A percentile compares a stretch with the other conserved stretches of the same genome.
These are phyloP conservation scores for Ophiosphaerella narmari DNA, from an alignment of 2,329 filamentous ascomycete species.

Conservation along the genomic window DNA sequence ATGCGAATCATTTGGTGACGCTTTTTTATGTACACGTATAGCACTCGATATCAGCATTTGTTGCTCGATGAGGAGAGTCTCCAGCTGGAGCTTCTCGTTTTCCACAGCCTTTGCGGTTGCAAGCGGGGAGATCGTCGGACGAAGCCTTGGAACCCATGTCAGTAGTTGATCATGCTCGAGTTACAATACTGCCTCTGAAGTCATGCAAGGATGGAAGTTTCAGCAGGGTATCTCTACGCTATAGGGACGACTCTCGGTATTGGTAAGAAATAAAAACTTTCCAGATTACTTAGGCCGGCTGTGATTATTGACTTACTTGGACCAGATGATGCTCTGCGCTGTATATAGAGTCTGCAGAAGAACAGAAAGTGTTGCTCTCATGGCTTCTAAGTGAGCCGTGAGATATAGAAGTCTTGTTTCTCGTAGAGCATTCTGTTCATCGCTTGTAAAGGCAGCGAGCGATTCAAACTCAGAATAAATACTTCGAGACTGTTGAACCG, in stretches of 20 bases:
- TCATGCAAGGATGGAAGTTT: no score
- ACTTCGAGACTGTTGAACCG: slow-evolving; percentile 36
- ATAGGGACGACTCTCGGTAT: no score
- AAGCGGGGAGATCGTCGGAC: slow-evolving; percentile 39
- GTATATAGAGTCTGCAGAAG: slow-evolving; percentile 46
- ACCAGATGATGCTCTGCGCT: slow-evolving; percentile 45
- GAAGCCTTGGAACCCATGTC: slow-evolving; percentile 20
- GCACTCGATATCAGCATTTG: slow-evolving; percentile 42
- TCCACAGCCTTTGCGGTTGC: slow-evolving; percentile 37
- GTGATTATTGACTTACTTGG: slow-evolving; percentile 34
- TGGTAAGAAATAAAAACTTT: no score
- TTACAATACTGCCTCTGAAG: no score
- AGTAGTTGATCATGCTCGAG: neutral
- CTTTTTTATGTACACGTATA: slow-evolving; percentile 21
- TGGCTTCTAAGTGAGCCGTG: slow-evolving; percentile 38
- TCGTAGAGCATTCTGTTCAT: slow-evolving; percentile 2
- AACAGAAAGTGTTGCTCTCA: slow-evolving; percentile 44
- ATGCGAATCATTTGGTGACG: slow-evolving; percentile 14
- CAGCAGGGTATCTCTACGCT: no score
- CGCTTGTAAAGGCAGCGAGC: slow-evolving; percentile 15
- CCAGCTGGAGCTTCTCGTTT: slow-evolving; percentile 44
- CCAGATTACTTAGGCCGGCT: no score
- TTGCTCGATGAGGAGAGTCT: slow-evolving; percentile 46
- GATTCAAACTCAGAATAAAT: slow-evolving; percentile 36
- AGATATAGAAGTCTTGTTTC: slow-evolving; percentile 36